phyloP scores from a whole-genome alignment of 2,329 filamentous ascomycete genomes.

The Monilinia vaccinii-corymbosi region DNA sequence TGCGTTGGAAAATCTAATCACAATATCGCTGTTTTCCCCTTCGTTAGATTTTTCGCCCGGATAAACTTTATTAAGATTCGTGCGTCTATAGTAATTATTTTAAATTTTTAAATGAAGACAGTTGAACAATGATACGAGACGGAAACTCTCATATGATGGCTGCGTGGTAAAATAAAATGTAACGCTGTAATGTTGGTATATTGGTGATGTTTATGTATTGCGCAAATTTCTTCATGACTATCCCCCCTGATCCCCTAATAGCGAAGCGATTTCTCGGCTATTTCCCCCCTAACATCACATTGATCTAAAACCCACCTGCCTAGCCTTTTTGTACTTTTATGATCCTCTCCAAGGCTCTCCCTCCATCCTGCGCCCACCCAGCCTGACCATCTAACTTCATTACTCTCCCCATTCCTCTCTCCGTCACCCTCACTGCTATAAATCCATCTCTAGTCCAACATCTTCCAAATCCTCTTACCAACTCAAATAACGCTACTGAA shows the following conservation, averaged over 20 bases:
- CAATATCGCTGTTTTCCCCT: background rate
- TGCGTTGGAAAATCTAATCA: background rate
- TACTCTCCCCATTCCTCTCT: constrained; percentile 28
- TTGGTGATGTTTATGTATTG: background rate
- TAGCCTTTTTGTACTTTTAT: constrained; percentile 25
- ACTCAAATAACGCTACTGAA: constrained; percentile 32
- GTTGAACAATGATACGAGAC: too few relatives aligned
- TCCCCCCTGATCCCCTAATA: background rate
- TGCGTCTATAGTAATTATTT: background rate
- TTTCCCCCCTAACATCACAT: background rate
- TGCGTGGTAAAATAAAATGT: background rate
- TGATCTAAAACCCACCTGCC: background rate
- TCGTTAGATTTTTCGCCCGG: too few relatives aligned
- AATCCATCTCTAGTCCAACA: constrained; percentile 49
- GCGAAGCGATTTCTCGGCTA: constrained; percentile 1
- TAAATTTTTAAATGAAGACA: background rate
- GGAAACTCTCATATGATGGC: background rate
- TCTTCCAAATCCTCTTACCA: constrained; percentile 41
- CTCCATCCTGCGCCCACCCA: constrained; percentile 51
- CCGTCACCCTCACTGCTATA: constrained; percentile 37
- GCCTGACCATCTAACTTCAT: constrained; percentile 32
- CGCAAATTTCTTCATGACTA: background rate
- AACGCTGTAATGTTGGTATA: background rate
- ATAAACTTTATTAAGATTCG: background rate
- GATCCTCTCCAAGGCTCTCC: constrained; percentile 48